phyloP scores from a whole-genome alignment of 106 monocot species.

The Dioscorea zingiberensis region DNA sequence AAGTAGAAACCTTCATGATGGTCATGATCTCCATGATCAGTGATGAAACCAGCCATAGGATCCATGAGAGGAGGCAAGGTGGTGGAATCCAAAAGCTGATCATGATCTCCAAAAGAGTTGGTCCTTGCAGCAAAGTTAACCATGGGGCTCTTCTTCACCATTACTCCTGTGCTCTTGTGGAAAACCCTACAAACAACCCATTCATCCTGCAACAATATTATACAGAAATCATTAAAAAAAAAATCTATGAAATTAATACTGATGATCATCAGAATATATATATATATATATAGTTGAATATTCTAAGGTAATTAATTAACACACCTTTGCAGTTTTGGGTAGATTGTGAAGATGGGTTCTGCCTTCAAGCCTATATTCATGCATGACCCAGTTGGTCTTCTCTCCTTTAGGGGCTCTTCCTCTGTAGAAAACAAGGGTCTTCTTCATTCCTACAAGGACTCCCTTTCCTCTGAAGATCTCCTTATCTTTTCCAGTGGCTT shows the following conservation, averaged over 20 bases:
- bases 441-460: slow-evolving; percentile 74
- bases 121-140: slow-evolving; percentile 14
- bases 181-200: slow-evolving; percentile 76
- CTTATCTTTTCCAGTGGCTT: slow-evolving; percentile 88
- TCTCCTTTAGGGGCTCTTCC: slow-evolving; percentile 71
- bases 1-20: too few relatives aligned
- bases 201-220: slow-evolving; percentile 57
- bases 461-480: slow-evolving; percentile 47
- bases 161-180: slow-evolving; percentile 36
- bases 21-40: too few relatives aligned
- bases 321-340: slow-evolving; percentile 39
- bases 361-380: slow-evolving; percentile 71
- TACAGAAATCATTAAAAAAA: background rate
- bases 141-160: slow-evolving; percentile 22
- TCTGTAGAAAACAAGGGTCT: slow-evolving; percentile 80
- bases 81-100: too few relatives aligned
- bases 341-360: slow-evolving; percentile 23
- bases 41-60: too few relatives aligned
- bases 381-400: slow-evolving; percentile 91
- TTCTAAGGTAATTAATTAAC: too few relatives aligned
- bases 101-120: slow-evolving; percentile 20
- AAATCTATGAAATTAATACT: background rate
- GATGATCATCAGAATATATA: too few relatives aligned
- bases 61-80: too few relatives aligned
- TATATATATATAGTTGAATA: too few relatives aligned